These are phyloP conservation scores for Diaporthe destruens DNA, from an alignment of 2,329 filamentous ascomycete species.

Conservation along the genomic window DNA sequence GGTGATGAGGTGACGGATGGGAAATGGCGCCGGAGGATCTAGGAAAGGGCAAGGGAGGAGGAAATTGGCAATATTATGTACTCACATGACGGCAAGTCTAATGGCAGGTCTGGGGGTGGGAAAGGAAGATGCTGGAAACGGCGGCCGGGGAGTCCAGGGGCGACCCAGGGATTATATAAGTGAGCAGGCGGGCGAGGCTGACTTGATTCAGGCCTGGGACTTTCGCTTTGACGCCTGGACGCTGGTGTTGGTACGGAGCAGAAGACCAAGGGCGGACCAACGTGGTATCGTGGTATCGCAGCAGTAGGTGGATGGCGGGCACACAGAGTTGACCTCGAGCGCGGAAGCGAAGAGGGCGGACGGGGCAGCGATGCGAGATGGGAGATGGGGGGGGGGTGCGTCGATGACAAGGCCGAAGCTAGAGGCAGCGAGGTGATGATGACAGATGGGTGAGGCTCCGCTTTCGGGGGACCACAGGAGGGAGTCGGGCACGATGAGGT, in stretches of 20 bases:
- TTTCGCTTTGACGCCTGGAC: constrained; percentile 1
- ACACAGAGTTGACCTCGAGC: constrained; percentile 2
- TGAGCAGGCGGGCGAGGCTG: constrained; percentile 28
- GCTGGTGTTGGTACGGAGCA: background rate
- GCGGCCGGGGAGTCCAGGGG: constrained; percentile 38
- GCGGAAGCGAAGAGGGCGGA: constrained; percentile 6
- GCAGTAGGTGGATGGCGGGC: background rate
- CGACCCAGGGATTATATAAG: constrained; percentile 35
- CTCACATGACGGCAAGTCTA: constrained; percentile 39
- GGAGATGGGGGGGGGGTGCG: constrained; percentile 19
- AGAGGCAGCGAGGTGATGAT: constrained; percentile 30
- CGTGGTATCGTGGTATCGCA: constrained; percentile 25
- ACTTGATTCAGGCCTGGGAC: constrained; percentile 33
- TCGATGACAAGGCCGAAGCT: constrained; percentile 40
- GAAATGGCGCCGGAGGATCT: background rate
- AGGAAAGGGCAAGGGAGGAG: constrained; percentile 17
- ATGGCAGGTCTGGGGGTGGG: constrained; percentile 28
- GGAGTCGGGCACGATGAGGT: constrained; percentile 16
- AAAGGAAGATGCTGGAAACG: constrained; percentile 43
- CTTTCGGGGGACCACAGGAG: constrained; percentile 37
- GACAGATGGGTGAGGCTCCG: constrained; percentile 42
- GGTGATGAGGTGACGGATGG: constrained; percentile 20
- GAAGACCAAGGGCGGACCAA: background rate
- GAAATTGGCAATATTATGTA: constrained; percentile 42
- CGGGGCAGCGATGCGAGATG: constrained; percentile 21